Evolutionary conservation across 495 filamentous ascomycete genomes (phyloP).

Genomic region (Pyrenopolyporus hunteri): DNA sequence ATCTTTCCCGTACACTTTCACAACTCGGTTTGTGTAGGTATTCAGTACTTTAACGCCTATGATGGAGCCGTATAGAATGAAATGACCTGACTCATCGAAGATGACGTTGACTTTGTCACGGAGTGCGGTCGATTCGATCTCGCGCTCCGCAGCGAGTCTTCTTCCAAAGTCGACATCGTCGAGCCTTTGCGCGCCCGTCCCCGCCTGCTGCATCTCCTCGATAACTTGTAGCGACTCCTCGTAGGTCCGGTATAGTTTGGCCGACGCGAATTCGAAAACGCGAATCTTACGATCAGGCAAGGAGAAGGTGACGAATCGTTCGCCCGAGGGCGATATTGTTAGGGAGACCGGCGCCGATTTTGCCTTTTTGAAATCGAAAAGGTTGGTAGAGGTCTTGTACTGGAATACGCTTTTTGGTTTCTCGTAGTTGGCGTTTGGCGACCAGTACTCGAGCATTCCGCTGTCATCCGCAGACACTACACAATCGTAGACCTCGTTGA

Average conservation of each 20-base stretch:
- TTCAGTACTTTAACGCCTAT: conserved; percentile 93
- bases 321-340: conserved; percentile 82
- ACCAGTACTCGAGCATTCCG: conserved; percentile 98
- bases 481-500: conserved; percentile 88
- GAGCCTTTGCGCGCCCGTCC: conserved; percentile 76
- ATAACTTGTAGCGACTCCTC: conserved; percentile 89
- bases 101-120: conserved; percentile 79
- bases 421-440: conserved; percentile 76
- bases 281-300: conserved; percentile 92
- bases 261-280: conserved; percentile 89
- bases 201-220: conserved; percentile 92
- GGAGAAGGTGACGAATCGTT: conserved; percentile 87
- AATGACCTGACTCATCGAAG: conserved; percentile 96
- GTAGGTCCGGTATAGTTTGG: conserved; percentile 87
- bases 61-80: conserved; percentile 92
- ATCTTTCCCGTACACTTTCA: conserved; percentile 86
- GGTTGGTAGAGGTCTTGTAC: conserved; percentile 87
- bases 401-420: conserved; percentile 92
- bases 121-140: conserved; percentile 71
- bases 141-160: conserved; percentile 83
- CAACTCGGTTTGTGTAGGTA: conserved; percentile 86
- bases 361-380: conserved; percentile 96
- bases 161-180: conserved; percentile 93
- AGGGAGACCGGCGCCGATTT: conserved; percentile 87
- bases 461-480: conserved; percentile 86